These are phyloP conservation scores for Penicillium freii DNA, from an alignment of 2,329 filamentous ascomycete species.

Conservation along the genomic window DNA sequence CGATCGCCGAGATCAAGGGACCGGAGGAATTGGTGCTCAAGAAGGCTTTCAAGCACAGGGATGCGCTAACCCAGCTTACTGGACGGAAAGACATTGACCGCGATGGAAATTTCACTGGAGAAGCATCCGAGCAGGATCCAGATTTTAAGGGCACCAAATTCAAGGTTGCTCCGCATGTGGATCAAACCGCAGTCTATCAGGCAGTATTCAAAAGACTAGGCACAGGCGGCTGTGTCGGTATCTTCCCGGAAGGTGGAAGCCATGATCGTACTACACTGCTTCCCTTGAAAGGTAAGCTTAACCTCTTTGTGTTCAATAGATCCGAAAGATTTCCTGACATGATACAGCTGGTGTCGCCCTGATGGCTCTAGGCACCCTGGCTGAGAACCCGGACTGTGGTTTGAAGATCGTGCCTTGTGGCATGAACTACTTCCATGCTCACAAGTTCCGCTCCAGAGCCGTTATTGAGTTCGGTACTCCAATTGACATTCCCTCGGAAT, in stretches of 20 bases:
- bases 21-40: conserved; percentile 81
- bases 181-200: conserved; percentile 91
- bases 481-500: conserved; percentile 75
- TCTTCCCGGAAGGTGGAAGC: conserved; percentile 95
- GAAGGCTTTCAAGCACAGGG: conserved; percentile 76
- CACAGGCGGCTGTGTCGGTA: conserved; percentile 84
- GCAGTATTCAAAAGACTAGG: conserved; percentile 83
- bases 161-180: conserved; percentile 87
- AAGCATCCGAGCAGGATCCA: conserved; percentile 53
- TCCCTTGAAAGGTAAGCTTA: conserved; percentile 69
- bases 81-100: conserved; percentile 70
- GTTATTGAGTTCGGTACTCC: conserved; percentile 93
- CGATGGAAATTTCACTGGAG: conserved; percentile 60
- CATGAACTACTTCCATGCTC: conserved; percentile 99
- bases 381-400: conserved; percentile 79
- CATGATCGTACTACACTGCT: conserved; percentile 90
- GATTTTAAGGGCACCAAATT: conserved; percentile 76
- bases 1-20: conserved; percentile 77
- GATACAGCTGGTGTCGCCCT: conserved; percentile 81
- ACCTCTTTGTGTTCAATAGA: not conserved
- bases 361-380: conserved; percentile 90
- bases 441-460: conserved; percentile 95
- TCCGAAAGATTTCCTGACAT: not conserved
- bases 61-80: conserved; percentile 77
- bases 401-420: conserved; percentile 94